These are phyloP conservation scores for Erysimum pusillum DNA, from an alignment of 441 rosid genomes.

Conservation along the genomic window DNA sequence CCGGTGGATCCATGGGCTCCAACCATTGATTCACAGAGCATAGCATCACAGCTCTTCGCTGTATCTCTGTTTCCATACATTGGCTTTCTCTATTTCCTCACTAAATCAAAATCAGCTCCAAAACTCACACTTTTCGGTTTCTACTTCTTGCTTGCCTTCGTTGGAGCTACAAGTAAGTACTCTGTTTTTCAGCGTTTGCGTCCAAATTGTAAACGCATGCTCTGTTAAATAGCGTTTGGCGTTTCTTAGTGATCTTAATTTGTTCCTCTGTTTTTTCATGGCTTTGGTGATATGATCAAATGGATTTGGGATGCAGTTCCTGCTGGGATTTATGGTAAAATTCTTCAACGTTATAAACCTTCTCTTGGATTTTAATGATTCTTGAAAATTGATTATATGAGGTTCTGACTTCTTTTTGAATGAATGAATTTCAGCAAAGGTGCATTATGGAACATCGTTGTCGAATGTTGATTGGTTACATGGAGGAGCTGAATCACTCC, in stretches of 20 bases:
- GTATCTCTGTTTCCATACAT: slow-evolving; percentile 79
- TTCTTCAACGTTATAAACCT: slow-evolving; percentile 28
- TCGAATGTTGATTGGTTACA: slow-evolving; percentile 93
- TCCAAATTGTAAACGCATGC: not conserved
- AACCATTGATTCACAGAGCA: slow-evolving; percentile 74
- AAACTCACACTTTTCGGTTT: slow-evolving; percentile 88
- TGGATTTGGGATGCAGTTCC: slow-evolving; percentile 61
- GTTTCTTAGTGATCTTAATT: slow-evolving; percentile 16
- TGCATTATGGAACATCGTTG: slow-evolving; percentile 85
- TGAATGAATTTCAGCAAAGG: slow-evolving; percentile 67
- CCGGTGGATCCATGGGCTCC: slow-evolving; percentile 95
- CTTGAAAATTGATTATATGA: not conserved
- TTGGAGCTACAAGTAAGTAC: slow-evolving; percentile 85
- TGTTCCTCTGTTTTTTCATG: slow-evolving; percentile 25
- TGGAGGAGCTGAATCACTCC: slow-evolving; percentile 90
- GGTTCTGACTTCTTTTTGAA: not conserved
- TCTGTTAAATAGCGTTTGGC: slow-evolving; percentile 16
- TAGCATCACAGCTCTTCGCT: slow-evolving; percentile 85
- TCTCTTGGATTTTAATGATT: slow-evolving; percentile 1
- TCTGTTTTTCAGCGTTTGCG: slow-evolving; percentile 24
- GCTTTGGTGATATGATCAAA: slow-evolving; percentile 38
- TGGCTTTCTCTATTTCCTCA: slow-evolving; percentile 88
- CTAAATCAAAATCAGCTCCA: slow-evolving; percentile 84
- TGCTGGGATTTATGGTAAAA: slow-evolving; percentile 85
- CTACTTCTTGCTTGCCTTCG: slow-evolving; percentile 92